Conservation (phyloP, 2,329 filamentous ascomycete genomes). For the Verticillium alfalfae region DNA sequence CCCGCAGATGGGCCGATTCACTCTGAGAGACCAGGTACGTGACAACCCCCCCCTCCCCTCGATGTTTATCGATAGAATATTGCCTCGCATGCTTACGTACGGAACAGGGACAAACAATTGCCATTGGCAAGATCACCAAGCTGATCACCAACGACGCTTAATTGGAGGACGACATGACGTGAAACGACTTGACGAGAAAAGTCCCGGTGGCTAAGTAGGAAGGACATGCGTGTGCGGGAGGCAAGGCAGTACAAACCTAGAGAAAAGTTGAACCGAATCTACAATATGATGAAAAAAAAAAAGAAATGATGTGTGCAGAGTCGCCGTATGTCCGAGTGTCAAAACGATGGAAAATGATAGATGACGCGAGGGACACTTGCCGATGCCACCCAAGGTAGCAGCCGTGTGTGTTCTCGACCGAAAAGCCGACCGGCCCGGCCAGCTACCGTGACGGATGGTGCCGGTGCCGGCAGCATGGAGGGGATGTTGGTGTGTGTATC, state of each 20-base stretch:
- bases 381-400: background rate
- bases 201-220: background rate
- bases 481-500: background rate
- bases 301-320: background rate
- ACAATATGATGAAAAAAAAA: background rate
- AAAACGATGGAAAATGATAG: background rate
- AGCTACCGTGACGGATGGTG: background rate
- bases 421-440: background rate
- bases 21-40: conserved; percentile 76
- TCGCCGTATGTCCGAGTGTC: background rate
- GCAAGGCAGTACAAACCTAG: background rate
- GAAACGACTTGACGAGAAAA: background rate
- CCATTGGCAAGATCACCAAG: conserved; percentile 98
- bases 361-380: background rate
- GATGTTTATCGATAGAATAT: conserved; percentile 1
- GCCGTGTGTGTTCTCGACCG: background rate
- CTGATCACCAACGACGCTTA: conserved; percentile 46
- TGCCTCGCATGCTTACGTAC: conserved; percentile 9
- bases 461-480: background rate
- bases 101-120: conserved; percentile 89
- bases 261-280: background rate
- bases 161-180: conserved; percentile 12
- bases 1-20: conserved; percentile 87
- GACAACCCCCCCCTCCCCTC: background rate
- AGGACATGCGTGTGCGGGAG: background rate